phyloP scores from a whole-genome alignment of 257 asterid genomes.

The Petrea volubilis region DNA sequence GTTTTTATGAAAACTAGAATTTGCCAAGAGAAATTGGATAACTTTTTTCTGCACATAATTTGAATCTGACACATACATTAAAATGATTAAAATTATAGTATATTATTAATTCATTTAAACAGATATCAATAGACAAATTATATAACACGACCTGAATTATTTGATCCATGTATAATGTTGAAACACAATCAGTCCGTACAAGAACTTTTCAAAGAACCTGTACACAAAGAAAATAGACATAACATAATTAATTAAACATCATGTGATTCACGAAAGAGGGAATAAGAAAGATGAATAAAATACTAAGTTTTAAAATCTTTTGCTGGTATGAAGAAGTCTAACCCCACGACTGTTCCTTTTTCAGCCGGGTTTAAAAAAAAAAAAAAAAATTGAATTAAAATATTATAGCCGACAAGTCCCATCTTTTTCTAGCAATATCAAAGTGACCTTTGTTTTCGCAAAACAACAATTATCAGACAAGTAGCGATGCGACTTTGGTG shows the following conservation, averaged over 20 bases:
- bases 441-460: background rate
- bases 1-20: too few relatives aligned
- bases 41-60: too few relatives aligned
- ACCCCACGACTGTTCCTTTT: background rate
- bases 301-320: background rate
- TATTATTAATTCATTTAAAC: too few relatives aligned
- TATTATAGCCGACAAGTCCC: conserved; percentile 6
- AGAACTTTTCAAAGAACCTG: too few relatives aligned
- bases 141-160: too few relatives aligned
- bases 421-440: background rate
- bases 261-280: background rate
- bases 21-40: too few relatives aligned
- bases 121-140: too few relatives aligned
- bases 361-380: background rate
- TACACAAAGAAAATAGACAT: too few relatives aligned
- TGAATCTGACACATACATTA: too few relatives aligned
- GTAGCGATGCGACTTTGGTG: conserved; percentile 26
- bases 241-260: background rate
- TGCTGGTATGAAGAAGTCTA: background rate
- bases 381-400: background rate
- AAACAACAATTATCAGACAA: background rate
- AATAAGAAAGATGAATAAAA: background rate
- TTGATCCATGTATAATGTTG: too few relatives aligned
- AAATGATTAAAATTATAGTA: too few relatives aligned
- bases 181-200: too few relatives aligned